A percentile compares a stretch with the other conserved stretches of the same genome.
phyloP scores from a whole-genome alignment of 495 filamentous ascomycete genomes.

The Xylaria venustula region DNA sequence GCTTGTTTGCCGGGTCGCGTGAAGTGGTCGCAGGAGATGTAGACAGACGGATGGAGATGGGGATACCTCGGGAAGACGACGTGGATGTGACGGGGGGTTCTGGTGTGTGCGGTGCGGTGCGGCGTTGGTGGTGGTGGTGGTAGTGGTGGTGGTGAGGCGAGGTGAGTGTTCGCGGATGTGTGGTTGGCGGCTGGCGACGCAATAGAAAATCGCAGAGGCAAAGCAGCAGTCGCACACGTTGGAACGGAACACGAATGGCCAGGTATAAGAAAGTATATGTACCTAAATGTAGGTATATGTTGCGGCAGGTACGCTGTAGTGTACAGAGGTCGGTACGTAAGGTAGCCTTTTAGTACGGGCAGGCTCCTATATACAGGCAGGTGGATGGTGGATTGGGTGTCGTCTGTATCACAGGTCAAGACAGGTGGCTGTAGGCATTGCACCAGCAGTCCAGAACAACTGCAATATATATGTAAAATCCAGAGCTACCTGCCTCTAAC shows the following conservation, averaged over 20 bases:
- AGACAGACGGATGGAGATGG: neutral
- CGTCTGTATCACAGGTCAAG: no score
- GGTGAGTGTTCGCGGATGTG: neutral
- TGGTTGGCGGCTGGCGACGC: neutral
- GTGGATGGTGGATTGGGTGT: no score
- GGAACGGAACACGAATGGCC: no score
- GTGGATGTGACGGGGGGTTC: slow-evolving; percentile 6
- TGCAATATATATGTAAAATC: neutral
- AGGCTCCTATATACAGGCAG: no score
- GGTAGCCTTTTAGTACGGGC: no score
- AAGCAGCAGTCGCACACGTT: neutral
- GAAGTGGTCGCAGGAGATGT: neutral
- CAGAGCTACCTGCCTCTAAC: neutral
- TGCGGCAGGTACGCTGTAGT: no score
- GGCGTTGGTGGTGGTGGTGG: neutral
- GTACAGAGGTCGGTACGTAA: no score
- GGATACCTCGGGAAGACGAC: neutral
- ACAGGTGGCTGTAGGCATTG: no score
- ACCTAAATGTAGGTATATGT: no score
- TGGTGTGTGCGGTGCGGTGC: neutral
- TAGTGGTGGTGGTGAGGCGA: neutral
- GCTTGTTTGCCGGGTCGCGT: neutral
- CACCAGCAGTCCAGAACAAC: no score
- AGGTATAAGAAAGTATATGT: no score
- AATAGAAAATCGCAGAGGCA: neutral